phyloP scores from a whole-genome alignment of 2,329 filamentous ascomycete species.

The Pochonia chlamydosporia region DNA sequence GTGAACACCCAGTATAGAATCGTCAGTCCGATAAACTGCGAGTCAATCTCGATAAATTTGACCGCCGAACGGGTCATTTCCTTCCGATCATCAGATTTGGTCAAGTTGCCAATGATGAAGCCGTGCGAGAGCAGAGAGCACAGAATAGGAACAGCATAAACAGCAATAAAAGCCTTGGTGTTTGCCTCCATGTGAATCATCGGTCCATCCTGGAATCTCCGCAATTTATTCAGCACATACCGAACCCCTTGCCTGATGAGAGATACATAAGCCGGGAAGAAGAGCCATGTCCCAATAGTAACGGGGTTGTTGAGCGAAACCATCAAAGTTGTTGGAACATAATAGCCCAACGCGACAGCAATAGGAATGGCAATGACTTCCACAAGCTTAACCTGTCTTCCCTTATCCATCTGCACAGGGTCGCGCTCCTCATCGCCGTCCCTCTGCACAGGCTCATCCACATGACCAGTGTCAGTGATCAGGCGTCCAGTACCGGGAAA shows the following conservation, averaged over 20 bases:
- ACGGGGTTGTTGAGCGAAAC: constrained; percentile 32
- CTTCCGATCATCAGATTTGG: constrained; percentile 36
- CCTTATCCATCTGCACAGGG: not conserved
- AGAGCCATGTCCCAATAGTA: constrained; percentile 40
- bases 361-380: constrained; percentile 54
- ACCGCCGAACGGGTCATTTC: constrained; percentile 44
- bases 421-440: not conserved
- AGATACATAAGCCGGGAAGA: constrained; percentile 46
- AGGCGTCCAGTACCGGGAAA: not conserved
- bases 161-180: constrained; percentile 27
- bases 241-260: constrained; percentile 33
- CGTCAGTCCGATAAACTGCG: constrained; percentile 38
- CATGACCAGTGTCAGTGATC: constrained; percentile 14
- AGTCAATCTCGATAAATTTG: constrained; percentile 41
- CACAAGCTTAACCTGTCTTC: constrained; percentile 28
- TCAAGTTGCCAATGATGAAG: constrained; percentile 34
- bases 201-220: constrained; percentile 20
- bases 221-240: constrained; percentile 15
- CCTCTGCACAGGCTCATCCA: constrained; percentile 10
- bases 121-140: constrained; percentile 38
- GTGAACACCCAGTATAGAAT: constrained; percentile 49
- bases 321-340: constrained; percentile 40
- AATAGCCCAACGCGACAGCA: constrained; percentile 41
- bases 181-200: constrained; percentile 38
- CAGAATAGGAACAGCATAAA: constrained; percentile 40